Conservation (phyloP, 768 basidiomycete genomes). For the Leccinum broughii region DNA sequence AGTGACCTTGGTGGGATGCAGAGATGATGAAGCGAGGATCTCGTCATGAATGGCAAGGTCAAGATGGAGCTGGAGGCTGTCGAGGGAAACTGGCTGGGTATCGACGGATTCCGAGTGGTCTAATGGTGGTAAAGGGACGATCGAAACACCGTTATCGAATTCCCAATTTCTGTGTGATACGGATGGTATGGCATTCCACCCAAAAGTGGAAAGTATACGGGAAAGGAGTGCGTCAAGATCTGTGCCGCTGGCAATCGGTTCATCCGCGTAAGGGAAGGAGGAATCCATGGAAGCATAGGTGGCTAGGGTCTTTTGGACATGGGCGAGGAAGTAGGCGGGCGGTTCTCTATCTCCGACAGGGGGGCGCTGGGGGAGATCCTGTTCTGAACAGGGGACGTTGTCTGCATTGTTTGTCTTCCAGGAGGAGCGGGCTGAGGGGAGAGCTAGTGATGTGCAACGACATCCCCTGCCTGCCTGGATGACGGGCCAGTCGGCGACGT, state of each 20-base stretch:
- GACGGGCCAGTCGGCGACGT: slow-evolving; percentile 55
- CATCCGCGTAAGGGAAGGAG: slow-evolving; percentile 29
- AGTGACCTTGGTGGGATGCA: slow-evolving; percentile 30
- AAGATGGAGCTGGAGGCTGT: slow-evolving; percentile 26
- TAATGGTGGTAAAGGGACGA: slow-evolving; percentile 20
- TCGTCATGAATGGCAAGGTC: slow-evolving; percentile 30
- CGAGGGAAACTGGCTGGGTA: slow-evolving; percentile 10
- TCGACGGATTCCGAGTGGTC: background rate
- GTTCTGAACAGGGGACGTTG: slow-evolving; percentile 13
- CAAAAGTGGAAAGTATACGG: slow-evolving; percentile 42
- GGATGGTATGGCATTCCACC: slow-evolving; percentile 35
- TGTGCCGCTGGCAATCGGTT: slow-evolving; percentile 14
- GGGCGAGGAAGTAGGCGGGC: slow-evolving; percentile 32
- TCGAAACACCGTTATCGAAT: slow-evolving; percentile 28
- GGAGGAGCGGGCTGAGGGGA: slow-evolving; percentile 9
- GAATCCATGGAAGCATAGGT: slow-evolving; percentile 44
- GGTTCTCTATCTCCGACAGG: slow-evolving; percentile 32
- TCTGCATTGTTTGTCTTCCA: slow-evolving; percentile 9
- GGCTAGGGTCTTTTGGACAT: slow-evolving; percentile 49
- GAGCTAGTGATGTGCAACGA: slow-evolving; percentile 39
- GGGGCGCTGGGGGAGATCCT: slow-evolving; percentile 33
- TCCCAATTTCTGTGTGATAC: slow-evolving; percentile 27
- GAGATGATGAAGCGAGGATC: slow-evolving; percentile 22
- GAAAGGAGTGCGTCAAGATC: slow-evolving; percentile 48
- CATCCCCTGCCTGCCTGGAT: slow-evolving; percentile 47